Conservation (phyloP, 2,329 filamentous ascomycete genomes). For the Podosphaera aphanis region DNA sequence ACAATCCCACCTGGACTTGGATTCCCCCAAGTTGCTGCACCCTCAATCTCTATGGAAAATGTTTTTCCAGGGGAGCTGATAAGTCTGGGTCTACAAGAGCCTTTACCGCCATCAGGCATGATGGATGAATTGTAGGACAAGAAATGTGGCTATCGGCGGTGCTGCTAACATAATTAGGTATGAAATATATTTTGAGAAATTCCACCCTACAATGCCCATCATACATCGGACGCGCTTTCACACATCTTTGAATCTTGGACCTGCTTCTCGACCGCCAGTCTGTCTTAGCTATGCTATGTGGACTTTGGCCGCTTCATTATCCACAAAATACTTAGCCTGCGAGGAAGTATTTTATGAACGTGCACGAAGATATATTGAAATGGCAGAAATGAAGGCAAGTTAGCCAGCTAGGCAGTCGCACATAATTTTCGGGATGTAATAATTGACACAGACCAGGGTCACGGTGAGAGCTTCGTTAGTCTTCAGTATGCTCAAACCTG, state of each 20-base stretch:
- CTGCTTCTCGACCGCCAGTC: slow-evolving; percentile 57
- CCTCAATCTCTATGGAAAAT: slow-evolving; percentile 14
- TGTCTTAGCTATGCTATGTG: slow-evolving; percentile 72
- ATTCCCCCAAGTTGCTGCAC: slow-evolving; percentile 3
- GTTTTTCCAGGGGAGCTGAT: slow-evolving; percentile 41
- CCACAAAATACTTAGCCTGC: slow-evolving; percentile 47
- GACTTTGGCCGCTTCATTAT: slow-evolving; percentile 50
- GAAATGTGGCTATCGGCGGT: not conserved
- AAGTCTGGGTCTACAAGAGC: slow-evolving; percentile 57
- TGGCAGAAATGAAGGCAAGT: slow-evolving; percentile 55
- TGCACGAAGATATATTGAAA: slow-evolving; percentile 59
- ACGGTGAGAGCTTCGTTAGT: slow-evolving; percentile 56
- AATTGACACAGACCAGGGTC: slow-evolving; percentile 25
- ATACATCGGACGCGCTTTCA: slow-evolving; percentile 57
- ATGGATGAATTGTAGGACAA: slow-evolving; percentile 55
- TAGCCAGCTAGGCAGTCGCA: not conserved
- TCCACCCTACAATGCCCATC: slow-evolving; percentile 51
- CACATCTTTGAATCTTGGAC: slow-evolving; percentile 45
- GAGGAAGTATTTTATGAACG: slow-evolving; percentile 63
- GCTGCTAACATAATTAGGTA: slow-evolving; percentile 25
- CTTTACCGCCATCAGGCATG: slow-evolving; percentile 52
- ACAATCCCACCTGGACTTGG: slow-evolving; percentile 4
- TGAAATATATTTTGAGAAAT: slow-evolving; percentile 49
- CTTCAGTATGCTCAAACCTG: slow-evolving; percentile 64
- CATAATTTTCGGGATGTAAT: not conserved